These are phyloP conservation scores for Collybia sp. DNA, from an alignment of 768 basidiomycete species.

Conservation along the genomic window DNA sequence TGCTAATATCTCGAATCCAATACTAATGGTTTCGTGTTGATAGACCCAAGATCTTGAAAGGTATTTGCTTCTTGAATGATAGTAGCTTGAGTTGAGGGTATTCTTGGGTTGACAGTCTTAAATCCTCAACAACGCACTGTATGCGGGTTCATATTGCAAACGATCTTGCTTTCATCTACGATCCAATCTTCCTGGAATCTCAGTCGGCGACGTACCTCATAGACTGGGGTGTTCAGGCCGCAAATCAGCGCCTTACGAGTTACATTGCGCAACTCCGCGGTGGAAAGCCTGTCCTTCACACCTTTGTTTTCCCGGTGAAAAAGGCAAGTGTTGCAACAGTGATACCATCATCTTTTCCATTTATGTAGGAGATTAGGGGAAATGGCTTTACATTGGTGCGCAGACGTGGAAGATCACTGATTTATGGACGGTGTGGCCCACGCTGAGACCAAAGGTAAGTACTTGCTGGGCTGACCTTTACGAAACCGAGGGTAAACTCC, in stretches of 20 bases:
- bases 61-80: constrained; percentile 5
- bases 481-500: neutral
- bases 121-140: constrained; percentile 30
- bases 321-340: constrained; percentile 26
- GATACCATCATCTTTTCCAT: neutral
- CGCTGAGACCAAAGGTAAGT: constrained; percentile 30
- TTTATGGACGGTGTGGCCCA: constrained; percentile 31
- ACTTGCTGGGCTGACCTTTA: neutral
- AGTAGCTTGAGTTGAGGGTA: neutral
- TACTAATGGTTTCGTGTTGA: neutral
- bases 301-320: constrained; percentile 43
- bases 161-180: constrained; percentile 45
- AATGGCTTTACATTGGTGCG: constrained; percentile 51
- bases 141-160: constrained; percentile 35
- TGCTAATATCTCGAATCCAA: neutral
- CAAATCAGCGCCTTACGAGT: constrained; percentile 23
- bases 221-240: constrained; percentile 42
- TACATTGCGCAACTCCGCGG: constrained; percentile 25
- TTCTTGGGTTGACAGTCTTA: constrained; percentile 20
- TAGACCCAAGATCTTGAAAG: constrained; percentile 18
- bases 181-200: constrained; percentile 52
- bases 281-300: constrained; percentile 33
- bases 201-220: constrained; percentile 38
- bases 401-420: constrained; percentile 34
- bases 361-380: constrained; percentile 22